Conservation (phyloP, 23 red algal species). For the Gracilaria domingensis region DNA sequence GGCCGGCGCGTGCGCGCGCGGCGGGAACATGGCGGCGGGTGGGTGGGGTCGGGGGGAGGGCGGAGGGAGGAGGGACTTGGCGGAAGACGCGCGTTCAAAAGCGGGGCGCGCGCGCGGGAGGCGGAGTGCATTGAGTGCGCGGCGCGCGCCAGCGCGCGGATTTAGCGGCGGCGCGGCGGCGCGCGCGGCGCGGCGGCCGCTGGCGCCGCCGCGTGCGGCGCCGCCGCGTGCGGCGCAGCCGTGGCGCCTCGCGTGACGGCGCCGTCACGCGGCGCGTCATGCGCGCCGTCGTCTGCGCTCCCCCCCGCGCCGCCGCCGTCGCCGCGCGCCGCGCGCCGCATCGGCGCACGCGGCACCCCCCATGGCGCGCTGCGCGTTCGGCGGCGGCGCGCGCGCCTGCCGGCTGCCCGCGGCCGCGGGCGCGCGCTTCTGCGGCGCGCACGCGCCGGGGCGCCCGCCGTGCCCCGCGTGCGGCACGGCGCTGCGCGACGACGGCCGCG, state of each 20-base stretch:
- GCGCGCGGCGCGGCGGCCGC: no score
- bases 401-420: neutral
- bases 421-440: constrained; percentile 39
- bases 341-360: no score
- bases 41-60: neutral
- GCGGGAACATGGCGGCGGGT: constrained; percentile 20
- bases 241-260: no score
- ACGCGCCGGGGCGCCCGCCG: neutral
- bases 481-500: neutral
- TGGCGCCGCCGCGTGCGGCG: no score
- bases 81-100: neutral
- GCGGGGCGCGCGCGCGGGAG: no score
- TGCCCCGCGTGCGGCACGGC: constrained; percentile 16
- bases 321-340: no score
- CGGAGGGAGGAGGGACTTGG: neutral
- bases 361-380: neutral
- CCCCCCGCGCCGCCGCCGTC: neutral
- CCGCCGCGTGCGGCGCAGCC: no score
- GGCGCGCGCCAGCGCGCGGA: no score
- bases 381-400: neutral
- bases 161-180: no score
- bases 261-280: no score
- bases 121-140: no score
- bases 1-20: neutral
- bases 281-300: no score